A percentile compares a stretch with the other conserved stretches of the same genome.
Conservation (phyloP, 2,329 filamentous ascomycete genomes). For the Stachybotrys chartarum region DNA sequence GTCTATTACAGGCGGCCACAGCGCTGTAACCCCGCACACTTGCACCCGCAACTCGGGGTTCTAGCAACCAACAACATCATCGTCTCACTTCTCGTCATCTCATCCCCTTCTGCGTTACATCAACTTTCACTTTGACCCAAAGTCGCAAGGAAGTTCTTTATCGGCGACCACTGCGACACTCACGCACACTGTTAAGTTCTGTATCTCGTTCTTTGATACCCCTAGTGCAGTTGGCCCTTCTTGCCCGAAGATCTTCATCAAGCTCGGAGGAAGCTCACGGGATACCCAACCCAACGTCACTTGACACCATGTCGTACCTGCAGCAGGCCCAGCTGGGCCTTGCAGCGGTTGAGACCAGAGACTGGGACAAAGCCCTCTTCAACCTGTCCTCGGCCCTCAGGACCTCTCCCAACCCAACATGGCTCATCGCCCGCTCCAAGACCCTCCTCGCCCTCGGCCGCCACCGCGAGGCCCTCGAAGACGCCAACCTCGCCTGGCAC, state of each 20-base stretch:
- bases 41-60: too few species aligned
- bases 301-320: constrained; percentile 39
- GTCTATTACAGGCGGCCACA: too few species aligned
- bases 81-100: too few species aligned
- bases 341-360: constrained; percentile 50
- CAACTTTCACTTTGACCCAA: too few species aligned
- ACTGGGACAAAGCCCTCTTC: constrained; percentile 61
- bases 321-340: constrained; percentile 55
- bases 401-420: constrained; percentile 60
- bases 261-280: background rate
- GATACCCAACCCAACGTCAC: background rate
- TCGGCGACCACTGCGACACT: too few species aligned
- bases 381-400: constrained; percentile 63
- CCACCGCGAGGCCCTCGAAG: constrained; percentile 57
- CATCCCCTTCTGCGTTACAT: too few species aligned
- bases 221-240: too few species aligned
- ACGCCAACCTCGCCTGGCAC: constrained; percentile 60
- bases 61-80: too few species aligned
- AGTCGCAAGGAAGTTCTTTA: too few species aligned
- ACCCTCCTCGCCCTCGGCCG: constrained; percentile 62
- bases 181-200: too few species aligned
- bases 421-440: constrained; percentile 76
- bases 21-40: too few species aligned
- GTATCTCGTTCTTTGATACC: too few species aligned
- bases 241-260: background rate